Conservation (phyloP, 495 filamentous ascomycete species). For the Penicillium chermesinum region DNA sequence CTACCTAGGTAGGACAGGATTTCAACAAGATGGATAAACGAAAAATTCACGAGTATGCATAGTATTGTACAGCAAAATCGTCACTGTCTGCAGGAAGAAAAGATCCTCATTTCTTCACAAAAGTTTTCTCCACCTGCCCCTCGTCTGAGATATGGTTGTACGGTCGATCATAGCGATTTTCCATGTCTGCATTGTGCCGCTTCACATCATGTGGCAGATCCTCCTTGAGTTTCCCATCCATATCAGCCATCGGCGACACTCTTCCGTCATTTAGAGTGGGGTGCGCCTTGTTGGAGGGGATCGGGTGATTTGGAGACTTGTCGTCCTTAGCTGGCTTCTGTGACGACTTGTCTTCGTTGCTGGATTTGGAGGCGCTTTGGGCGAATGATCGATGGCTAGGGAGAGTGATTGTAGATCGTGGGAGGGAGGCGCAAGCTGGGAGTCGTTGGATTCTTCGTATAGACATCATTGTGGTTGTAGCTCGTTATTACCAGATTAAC, state of each 20-base stretch:
- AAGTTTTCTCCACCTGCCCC: conserved; percentile 25
- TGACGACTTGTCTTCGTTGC: not conserved
- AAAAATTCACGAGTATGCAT: too few species aligned
- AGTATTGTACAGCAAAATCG: too few species aligned
- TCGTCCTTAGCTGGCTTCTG: not conserved
- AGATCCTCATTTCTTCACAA: conserved; percentile 5
- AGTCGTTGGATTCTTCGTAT: not conserved
- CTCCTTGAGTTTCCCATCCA: conserved; percentile 19
- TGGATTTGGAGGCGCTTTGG: not conserved
- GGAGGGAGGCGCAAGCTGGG: not conserved
- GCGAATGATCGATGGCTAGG: not conserved
- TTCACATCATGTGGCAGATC: conserved; percentile 38
- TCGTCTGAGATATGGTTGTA: conserved; percentile 37
- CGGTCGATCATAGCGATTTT: conserved; percentile 31
- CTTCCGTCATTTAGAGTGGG: conserved; percentile 33
- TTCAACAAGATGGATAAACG: too few species aligned
- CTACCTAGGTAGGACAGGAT: too few species aligned
- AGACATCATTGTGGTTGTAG: not conserved
- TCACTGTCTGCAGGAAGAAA: too few species aligned
- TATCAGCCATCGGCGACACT: conserved; percentile 30
- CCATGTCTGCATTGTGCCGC: conserved; percentile 35
- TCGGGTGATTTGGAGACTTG: conserved; percentile 15
- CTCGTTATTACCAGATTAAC: not conserved
- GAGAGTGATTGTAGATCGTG: not conserved
- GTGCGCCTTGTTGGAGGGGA: conserved; percentile 35